phyloP scores from a whole-genome alignment of 176 grass and related monocot species.

The Rhynchospora tenuis region DNA sequence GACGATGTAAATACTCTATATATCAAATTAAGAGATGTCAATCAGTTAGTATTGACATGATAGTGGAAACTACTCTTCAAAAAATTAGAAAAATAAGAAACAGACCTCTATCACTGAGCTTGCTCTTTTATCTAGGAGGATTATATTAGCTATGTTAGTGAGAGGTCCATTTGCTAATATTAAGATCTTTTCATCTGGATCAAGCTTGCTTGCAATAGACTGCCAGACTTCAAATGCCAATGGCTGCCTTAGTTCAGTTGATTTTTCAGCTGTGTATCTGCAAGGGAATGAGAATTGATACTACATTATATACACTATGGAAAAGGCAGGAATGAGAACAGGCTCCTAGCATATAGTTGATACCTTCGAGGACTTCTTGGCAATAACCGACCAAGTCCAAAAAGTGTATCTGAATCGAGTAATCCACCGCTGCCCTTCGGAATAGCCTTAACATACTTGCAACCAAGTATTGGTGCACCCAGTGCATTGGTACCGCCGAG shows the following conservation, averaged over 20 bases:
- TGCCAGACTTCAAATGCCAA: slow-evolving; percentile 76
- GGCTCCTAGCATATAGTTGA: background rate
- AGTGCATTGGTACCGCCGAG: slow-evolving; percentile 63
- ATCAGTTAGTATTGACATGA: background rate
- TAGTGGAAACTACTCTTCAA: background rate
- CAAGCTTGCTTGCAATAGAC: slow-evolving; percentile 39
- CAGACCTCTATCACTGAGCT: slow-evolving; percentile 52
- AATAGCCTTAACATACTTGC: slow-evolving; percentile 61
- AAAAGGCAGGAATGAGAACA: background rate
- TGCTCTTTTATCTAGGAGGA: slow-evolving; percentile 44
- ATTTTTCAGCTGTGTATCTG: slow-evolving; percentile 79
- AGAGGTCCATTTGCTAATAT: slow-evolving; percentile 78
- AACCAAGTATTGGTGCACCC: slow-evolving; percentile 48
- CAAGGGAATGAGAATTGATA: background rate
- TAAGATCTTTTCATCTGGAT: slow-evolving; percentile 57
- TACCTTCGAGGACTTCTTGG: slow-evolving; percentile 89
- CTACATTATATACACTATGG: background rate
- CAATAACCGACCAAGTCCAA: slow-evolving; percentile 61
- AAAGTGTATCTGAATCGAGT: slow-evolving; percentile 77
- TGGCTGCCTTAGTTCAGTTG: slow-evolving; percentile 56
- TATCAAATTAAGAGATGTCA: background rate
- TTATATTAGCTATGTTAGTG: slow-evolving; percentile 76
- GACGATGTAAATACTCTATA: slow-evolving; percentile 65
- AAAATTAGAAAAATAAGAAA: background rate
- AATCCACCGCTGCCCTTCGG: slow-evolving; percentile 77